These are phyloP conservation scores for Cicer chorassanicum DNA, from an alignment of 306 rosid species.

Conservation along the genomic window DNA sequence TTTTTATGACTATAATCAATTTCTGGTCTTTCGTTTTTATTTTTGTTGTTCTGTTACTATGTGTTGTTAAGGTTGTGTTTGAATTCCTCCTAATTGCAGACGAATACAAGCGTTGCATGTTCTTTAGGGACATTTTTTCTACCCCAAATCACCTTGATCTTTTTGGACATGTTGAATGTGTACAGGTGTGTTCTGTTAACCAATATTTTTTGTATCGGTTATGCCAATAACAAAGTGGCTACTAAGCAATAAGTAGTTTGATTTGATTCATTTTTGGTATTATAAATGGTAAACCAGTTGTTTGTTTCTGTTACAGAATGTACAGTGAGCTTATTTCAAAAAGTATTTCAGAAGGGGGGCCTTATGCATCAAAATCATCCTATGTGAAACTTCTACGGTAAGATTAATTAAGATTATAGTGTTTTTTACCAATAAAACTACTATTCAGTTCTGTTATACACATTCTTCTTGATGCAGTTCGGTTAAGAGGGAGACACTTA, in stretches of 20 bases:
- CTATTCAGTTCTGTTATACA: background rate
- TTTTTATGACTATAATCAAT: background rate
- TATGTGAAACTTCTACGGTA: slow-evolving; percentile 92
- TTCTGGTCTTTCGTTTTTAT: background rate
- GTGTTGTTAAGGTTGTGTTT: slow-evolving; percentile 12
- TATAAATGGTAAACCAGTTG: slow-evolving; percentile 13
- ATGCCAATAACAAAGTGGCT: background rate
- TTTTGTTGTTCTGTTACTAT: background rate
- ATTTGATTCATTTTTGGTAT: background rate
- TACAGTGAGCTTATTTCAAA: slow-evolving; percentile 97
- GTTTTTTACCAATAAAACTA: slow-evolving; percentile 1
- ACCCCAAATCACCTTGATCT: slow-evolving; percentile 84
- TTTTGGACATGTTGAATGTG: slow-evolving; percentile 97
- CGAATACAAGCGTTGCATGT: slow-evolving; percentile 89
- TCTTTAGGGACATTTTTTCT: slow-evolving; percentile 94
- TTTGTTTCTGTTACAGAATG: slow-evolving; percentile 70
- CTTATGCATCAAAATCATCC: slow-evolving; percentile 84
- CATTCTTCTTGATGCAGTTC: slow-evolving; percentile 63
- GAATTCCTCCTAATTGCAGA: slow-evolving; percentile 60
- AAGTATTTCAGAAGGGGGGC: slow-evolving; percentile 92
- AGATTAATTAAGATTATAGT: slow-evolving; percentile 25
- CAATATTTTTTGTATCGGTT: background rate
- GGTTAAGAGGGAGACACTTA: slow-evolving; percentile 95
- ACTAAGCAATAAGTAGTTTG: background rate
- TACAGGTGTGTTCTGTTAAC: slow-evolving; percentile 68